Percentiles rank a stretch among this genome's conserved stretches.
Evolutionary conservation across 768 basidiomycete species (phyloP).

Genomic region (Steccherinum ochraceum): DNA sequence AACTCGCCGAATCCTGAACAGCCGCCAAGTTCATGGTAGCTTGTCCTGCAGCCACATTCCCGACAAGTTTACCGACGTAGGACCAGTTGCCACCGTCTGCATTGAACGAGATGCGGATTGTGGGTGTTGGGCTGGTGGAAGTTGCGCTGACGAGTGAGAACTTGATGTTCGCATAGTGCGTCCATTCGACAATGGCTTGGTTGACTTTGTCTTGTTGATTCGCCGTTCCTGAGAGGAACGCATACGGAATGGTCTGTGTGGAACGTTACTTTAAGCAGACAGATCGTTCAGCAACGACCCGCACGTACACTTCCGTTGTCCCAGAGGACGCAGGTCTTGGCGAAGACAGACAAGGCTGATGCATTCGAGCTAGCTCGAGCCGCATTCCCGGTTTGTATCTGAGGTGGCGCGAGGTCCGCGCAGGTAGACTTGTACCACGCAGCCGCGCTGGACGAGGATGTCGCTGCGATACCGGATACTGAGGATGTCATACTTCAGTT

Average conservation of each 20-base stretch:
- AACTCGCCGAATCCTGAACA: too few relatives aligned
- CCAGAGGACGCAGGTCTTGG: not conserved
- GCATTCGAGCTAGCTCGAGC: not conserved
- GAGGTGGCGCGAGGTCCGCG: not conserved
- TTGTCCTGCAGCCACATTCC: not conserved
- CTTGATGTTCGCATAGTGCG: not conserved
- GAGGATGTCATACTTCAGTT: too few relatives aligned
- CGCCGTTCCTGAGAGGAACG: not conserved
- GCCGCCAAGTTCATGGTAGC: constrained; percentile 6
- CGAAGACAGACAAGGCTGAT: not conserved
- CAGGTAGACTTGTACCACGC: not conserved
- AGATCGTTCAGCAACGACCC: too few relatives aligned
- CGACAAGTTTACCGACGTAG: not conserved
- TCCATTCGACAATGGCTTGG: not conserved
- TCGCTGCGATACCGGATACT: too few relatives aligned
- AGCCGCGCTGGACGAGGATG: too few relatives aligned
- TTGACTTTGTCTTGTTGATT: not conserved
- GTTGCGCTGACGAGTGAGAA: not conserved
- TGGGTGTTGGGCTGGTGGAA: not conserved
- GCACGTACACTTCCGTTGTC: not conserved
- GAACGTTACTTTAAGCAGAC: too few relatives aligned
- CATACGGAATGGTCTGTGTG: not conserved
- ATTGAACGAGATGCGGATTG: constrained; percentile 5
- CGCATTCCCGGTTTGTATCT: not conserved
- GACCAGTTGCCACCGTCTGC: not conserved